Evolutionary conservation across 2,329 filamentous ascomycete genomes (phyloP).

Genomic region (Fusarium lyarnte): DNA sequence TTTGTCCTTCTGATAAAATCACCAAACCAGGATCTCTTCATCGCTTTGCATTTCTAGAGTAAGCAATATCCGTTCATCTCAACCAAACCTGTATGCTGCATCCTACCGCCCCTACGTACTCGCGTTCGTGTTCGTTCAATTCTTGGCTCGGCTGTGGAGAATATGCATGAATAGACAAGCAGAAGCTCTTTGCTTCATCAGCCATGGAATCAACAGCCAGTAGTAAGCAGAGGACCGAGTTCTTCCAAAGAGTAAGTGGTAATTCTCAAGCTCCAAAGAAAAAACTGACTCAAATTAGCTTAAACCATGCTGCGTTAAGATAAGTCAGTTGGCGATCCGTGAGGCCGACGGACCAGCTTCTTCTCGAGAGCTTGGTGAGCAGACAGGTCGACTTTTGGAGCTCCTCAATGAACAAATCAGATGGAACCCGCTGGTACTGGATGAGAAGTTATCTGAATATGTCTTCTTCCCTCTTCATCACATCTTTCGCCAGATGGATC

Average conservation of each 20-base stretch:
- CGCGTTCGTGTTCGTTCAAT: conserved; percentile 28
- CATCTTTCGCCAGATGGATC: conserved; percentile 79
- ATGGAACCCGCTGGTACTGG: conserved; percentile 63
- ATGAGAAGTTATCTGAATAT: conserved; percentile 90
- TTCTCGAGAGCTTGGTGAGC: conserved; percentile 56
- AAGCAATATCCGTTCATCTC: not conserved
- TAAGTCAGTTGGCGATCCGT: conserved; percentile 66
- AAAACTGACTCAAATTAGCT: conserved; percentile 55
- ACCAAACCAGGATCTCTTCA: conserved; percentile 2
- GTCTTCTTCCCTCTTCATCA: conserved; percentile 92
- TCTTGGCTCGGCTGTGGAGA: conserved; percentile 26
- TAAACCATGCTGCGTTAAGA: conserved; percentile 69
- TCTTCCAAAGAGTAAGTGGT: conserved; percentile 45
- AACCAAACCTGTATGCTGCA: not conserved
- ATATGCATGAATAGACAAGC: conserved; percentile 34
- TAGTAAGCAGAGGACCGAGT: conserved; percentile 42
- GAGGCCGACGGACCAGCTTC: conserved; percentile 54
- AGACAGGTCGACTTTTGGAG: conserved; percentile 56
- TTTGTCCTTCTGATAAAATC: conserved; percentile 5
- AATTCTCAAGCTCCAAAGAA: not conserved
- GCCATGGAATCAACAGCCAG: conserved; percentile 41
- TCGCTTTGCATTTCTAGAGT: not conserved
- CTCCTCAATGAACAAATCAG: conserved; percentile 58
- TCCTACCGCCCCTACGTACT: conserved; percentile 1
- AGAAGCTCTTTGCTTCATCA: conserved; percentile 32